phyloP scores from a whole-genome alignment of 1,284 basidiomycete genomes.

The Fomitopsis pinicola region DNA sequence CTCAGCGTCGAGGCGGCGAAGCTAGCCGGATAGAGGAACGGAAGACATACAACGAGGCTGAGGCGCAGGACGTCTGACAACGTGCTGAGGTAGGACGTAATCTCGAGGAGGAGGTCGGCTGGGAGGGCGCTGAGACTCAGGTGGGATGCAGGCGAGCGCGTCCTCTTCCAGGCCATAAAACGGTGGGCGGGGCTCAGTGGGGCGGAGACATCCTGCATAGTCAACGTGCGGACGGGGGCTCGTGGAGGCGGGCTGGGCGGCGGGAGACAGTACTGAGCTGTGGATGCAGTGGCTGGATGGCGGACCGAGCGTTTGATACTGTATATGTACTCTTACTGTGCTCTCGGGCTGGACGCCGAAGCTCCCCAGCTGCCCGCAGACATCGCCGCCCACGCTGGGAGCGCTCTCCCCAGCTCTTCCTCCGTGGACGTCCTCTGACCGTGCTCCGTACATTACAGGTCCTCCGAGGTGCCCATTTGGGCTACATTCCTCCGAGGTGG shows the following conservation, averaged over 20 bases:
- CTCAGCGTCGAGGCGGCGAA: neutral
- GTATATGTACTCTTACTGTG: neutral
- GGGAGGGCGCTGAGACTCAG: slow-evolving; percentile 32
- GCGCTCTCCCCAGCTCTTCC: no score
- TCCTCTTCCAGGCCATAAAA: neutral
- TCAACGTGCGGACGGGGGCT: neutral
- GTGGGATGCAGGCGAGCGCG: neutral
- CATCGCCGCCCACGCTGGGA: neutral
- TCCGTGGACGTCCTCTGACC: no score
- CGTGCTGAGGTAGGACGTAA: slow-evolving; percentile 48
- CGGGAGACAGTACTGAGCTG: neutral
- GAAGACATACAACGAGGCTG: slow-evolving; percentile 45
- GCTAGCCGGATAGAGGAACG: neutral
- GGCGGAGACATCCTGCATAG: slow-evolving; percentile 4
- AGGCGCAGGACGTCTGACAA: slow-evolving; percentile 53
- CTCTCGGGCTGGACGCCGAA: no score
- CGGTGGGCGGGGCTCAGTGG: neutral
- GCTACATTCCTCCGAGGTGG: neutral
- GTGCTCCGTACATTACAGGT: neutral
- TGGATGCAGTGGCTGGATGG: neutral
- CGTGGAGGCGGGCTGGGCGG: no score
- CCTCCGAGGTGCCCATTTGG: neutral
- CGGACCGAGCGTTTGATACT: neutral
- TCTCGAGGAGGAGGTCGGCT: slow-evolving; percentile 60
- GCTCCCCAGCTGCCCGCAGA: neutral